These are phyloP conservation scores for Cronartium quercuum DNA, from an alignment of 1,284 basidiomycete genomes.

Conservation along the genomic window DNA sequence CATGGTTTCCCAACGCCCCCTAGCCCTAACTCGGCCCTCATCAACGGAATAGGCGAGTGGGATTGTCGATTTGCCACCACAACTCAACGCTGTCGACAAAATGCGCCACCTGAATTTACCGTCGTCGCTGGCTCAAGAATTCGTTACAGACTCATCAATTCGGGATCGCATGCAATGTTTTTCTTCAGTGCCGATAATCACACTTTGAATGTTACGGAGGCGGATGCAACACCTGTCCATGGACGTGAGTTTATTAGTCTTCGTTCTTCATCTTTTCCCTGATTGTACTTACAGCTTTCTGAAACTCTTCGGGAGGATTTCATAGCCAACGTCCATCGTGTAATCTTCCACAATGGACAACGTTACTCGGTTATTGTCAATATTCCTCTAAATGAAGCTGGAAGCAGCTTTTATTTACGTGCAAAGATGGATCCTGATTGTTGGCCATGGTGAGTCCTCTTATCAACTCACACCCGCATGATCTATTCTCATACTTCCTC, in stretches of 20 bases:
- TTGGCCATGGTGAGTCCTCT: slow-evolving; percentile 33
- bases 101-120: slow-evolving; percentile 42
- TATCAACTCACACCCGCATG: too few species aligned
- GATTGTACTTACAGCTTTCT: not conserved
- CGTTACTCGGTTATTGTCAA: slow-evolving; percentile 44
- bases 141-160: slow-evolving; percentile 57
- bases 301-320: not conserved
- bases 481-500: too few species aligned
- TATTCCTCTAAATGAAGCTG: slow-evolving; percentile 26
- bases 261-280: not conserved
- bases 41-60: slow-evolving; percentile 52
- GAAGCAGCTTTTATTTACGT: slow-evolving; percentile 20
- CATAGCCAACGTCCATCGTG: slow-evolving; percentile 39
- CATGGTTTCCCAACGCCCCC: slow-evolving; percentile 45
- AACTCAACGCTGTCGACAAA: slow-evolving; percentile 11
- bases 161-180: slow-evolving; percentile 50
- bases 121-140: slow-evolving; percentile 25
- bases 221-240: slow-evolving; percentile 27
- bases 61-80: slow-evolving; percentile 39
- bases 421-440: slow-evolving; percentile 22
- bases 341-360: slow-evolving; percentile 45
- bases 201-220: slow-evolving; percentile 40
- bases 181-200: slow-evolving; percentile 44
- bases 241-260: slow-evolving; percentile 11
- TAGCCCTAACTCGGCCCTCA: slow-evolving; percentile 53